Evolutionary conservation across 2,329 filamentous ascomycete species (phyloP), one percentile per base, ranked within the genome.

Genomic region (Clarireedia hainanense): DNA sequence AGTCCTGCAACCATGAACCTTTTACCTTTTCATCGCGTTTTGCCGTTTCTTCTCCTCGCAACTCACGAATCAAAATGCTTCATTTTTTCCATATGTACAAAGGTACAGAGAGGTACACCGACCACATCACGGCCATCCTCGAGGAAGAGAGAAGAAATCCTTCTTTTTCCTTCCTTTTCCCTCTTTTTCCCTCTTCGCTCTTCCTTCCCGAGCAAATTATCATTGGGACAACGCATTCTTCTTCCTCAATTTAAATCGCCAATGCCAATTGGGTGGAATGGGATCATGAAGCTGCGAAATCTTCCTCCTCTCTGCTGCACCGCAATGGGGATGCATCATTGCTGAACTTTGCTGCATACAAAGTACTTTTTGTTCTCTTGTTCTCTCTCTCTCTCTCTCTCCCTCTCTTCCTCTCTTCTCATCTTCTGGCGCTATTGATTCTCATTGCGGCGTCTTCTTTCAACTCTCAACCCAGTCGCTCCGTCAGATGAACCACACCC

Each of bases 231-330:
- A 46, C 49, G 49, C 43, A 47, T 53, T 39, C 42, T 39, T n/a
- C 20, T n/a, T 40, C 9, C 20, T 52, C 36, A 27, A 42, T 36
- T 36, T 49, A 46, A 34, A 53, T 34, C 48, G 10, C 23, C 42
- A 27, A 23, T 39, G 27, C 23, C 55, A 53, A 57, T 57, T 57
- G 55, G 55, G 34, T 43, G 34, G 46, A n/a, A 40, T 26, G 50
- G 45, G 36, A 43, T 39, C 46, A 30, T 43, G 39, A 26, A 30
- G 27, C 27, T 30, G 27, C 27, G 27, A 30, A 30, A 10, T 30
- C 27, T 9, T 30, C 7, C 27, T 30, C 27, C 10, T 7, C 27
- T 30, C 27, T 30, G 27, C 27, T 30, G 27, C 27, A 30, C 43
- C 45, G 47, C 45, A 49, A 26, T 2, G 46, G 43, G 45, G 26